These are phyloP conservation scores for Claviceps lovelessii DNA, from an alignment of 2,329 filamentous ascomycete genomes.

Conservation along the genomic window DNA sequence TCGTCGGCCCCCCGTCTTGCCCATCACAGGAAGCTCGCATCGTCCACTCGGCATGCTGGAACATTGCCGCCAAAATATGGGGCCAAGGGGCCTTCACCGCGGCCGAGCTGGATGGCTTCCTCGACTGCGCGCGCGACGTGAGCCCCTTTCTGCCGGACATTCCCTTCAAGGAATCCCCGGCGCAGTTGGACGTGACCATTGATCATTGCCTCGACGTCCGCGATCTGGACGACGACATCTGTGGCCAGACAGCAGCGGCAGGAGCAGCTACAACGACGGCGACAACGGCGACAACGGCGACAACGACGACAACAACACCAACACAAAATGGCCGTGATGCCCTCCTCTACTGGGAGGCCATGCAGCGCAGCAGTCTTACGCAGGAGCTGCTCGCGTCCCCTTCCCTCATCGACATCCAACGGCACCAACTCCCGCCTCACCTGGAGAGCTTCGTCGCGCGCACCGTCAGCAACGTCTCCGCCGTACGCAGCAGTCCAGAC, in stretches of 20 bases:
- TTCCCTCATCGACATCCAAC: slow-evolving; percentile 1
- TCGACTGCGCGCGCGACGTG: slow-evolving; percentile 4
- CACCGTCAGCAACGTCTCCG: not conserved
- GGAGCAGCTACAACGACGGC: not conserved
- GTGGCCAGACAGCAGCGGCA: not conserved
- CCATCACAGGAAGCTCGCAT: not conserved
- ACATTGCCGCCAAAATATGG: slow-evolving; percentile 4
- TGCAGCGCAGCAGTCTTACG: not conserved
- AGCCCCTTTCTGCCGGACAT: slow-evolving; percentile 4
- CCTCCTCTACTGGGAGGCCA: slow-evolving; percentile 1
- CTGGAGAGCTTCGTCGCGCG: slow-evolving; percentile 3
- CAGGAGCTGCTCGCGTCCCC: slow-evolving; percentile 3
- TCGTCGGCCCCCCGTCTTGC: not conserved
- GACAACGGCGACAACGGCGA: not conserved
- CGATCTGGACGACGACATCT: slow-evolving; percentile 2
- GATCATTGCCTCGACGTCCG: slow-evolving; percentile 3
- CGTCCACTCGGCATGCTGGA: slow-evolving; percentile 7
- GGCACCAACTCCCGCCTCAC: not conserved
- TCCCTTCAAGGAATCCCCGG: slow-evolving; percentile 4
- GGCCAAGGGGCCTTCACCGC: not conserved
- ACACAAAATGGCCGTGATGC: not conserved
- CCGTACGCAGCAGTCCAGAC: not conserved
- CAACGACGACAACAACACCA: not conserved
- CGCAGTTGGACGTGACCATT: slow-evolving; percentile 5
- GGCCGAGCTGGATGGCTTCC: slow-evolving; percentile 6